Evolutionary conservation across 2,329 filamentous ascomycete species (phyloP), one percentile per base, ranked within the genome.

Genomic region (Penicillium sp.): DNA sequence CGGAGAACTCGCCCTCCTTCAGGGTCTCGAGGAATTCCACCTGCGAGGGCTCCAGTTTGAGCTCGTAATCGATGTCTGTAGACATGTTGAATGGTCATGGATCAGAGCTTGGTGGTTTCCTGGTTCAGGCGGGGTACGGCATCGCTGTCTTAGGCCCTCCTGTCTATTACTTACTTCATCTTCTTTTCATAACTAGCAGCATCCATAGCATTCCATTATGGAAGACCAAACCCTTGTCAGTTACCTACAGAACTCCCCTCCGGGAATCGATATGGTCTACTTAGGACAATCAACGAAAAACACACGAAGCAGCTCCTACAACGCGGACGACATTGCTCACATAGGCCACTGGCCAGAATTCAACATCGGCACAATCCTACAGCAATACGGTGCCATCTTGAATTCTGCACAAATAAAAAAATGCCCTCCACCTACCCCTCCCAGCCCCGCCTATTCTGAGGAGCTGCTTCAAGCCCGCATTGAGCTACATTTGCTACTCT

Each of bases 1-100:
- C 30, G 11, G 62, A 61, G 42, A 42, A 56, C 28, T 55, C 48
- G 16, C 21, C 57, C 33, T 60, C 59, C 26, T 57, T 40, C 1
- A 61, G 51, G 5, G 30, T 47, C 23, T 59, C 11, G 26, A 56
- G 24, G 43, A 64, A 64, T 35, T 35, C 30, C 1, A 35, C 30
- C 3, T 35, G 11, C 12, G 30, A 35, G 30, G 30, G 30, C 8
- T 35, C 30, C 2, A 35, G 14, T 16, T 35, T 35, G 30, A 35
- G 30, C 12, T 35, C 30, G 8, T 16, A 35, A 16, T 35, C 30
- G 30, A 35, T 16, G 16, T 35, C 30, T 11, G 28, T 30, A 11
- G 28, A 6, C 30, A 35, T 35, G 28, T 33, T 33, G 8, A 33
- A 33, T 33, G 28, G 12, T 33, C 28, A 33, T 11, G 12, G n/a